Conservation (phyloP, 2,329 filamentous ascomycete genomes). For the Boeremia exigua region DNA sequence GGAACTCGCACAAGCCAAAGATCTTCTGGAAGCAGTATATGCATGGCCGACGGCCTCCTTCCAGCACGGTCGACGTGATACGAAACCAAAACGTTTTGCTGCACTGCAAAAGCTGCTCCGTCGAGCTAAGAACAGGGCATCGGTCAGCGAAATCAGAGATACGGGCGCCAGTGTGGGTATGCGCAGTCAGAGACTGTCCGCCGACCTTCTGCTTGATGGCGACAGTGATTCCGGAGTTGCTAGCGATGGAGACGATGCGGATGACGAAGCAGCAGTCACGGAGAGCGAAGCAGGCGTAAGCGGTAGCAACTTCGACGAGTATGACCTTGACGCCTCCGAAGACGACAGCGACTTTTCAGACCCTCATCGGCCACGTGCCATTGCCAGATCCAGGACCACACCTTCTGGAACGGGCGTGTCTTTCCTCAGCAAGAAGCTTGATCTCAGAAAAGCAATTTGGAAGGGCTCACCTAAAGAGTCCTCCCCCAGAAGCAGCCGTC, state of each 20-base stretch:
- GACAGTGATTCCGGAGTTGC: constrained; percentile 43
- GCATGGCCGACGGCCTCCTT: constrained; percentile 62
- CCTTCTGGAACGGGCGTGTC: constrained; percentile 27
- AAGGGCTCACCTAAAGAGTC: constrained; percentile 24
- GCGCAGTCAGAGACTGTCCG: constrained; percentile 73
- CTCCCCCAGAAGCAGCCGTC: constrained; percentile 21
- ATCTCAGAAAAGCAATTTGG: constrained; percentile 38
- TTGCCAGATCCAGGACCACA: constrained; percentile 30
- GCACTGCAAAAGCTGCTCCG: constrained; percentile 68
- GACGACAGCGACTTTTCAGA: constrained; percentile 30
- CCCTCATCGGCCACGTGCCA: constrained; percentile 13
- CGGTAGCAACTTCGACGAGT: constrained; percentile 43
- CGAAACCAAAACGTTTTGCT: constrained; percentile 57
- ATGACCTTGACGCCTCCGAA: constrained; percentile 43
- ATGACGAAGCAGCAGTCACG: constrained; percentile 38
- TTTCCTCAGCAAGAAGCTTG: constrained; percentile 35
- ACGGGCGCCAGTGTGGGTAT: constrained; percentile 74
- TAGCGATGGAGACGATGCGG: constrained; percentile 30
- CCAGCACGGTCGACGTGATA: constrained; percentile 56
- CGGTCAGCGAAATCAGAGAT: constrained; percentile 54
- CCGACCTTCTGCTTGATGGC: constrained; percentile 58
- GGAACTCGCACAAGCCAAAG: constrained; percentile 53
- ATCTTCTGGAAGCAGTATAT: constrained; percentile 51
- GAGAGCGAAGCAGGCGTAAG: constrained; percentile 41
- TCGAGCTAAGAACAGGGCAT: constrained; percentile 61